phyloP scores from a whole-genome alignment of 345 rosid species.

The Ricinus communis region DNA sequence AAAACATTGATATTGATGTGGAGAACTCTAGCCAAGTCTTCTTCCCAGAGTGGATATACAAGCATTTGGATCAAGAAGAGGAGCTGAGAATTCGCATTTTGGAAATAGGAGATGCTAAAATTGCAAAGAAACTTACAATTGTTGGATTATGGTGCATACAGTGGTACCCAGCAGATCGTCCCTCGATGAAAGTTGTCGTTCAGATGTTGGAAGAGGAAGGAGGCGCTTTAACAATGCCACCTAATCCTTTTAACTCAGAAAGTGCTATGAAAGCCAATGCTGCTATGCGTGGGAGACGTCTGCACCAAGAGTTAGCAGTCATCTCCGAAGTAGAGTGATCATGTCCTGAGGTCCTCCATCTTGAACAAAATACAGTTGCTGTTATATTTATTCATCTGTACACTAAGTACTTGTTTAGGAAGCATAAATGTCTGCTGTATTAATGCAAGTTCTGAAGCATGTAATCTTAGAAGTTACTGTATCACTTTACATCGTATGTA shows the following conservation, averaged over 20 bases:
- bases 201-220: constrained; percentile 17
- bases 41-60: constrained; percentile 22
- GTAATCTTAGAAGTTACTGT: no score
- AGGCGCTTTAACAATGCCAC: constrained; percentile 9
- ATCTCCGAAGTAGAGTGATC: constrained; percentile 10
- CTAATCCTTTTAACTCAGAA: constrained; percentile 2
- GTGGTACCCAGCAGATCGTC: constrained; percentile 19
- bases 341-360: background rate
- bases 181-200: constrained; percentile 14
- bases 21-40: background rate
- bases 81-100: constrained; percentile 2
- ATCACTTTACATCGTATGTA: no score
- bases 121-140: constrained; percentile 13
- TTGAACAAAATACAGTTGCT: no score
- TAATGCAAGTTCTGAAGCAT: no score
- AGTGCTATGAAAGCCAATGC: background rate
- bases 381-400: background rate
- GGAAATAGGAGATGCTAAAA: constrained; percentile 6
- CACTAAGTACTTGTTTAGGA: no score
- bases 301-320: constrained; percentile 1
- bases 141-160: constrained; percentile 20
- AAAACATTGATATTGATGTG: background rate
- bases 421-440: no score
- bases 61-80: constrained; percentile 15
- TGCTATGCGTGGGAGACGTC: background rate